Evolutionary conservation across 2,329 filamentous ascomycete species (phyloP).

Genomic region (Pseudogymnoascus sp.): DNA sequence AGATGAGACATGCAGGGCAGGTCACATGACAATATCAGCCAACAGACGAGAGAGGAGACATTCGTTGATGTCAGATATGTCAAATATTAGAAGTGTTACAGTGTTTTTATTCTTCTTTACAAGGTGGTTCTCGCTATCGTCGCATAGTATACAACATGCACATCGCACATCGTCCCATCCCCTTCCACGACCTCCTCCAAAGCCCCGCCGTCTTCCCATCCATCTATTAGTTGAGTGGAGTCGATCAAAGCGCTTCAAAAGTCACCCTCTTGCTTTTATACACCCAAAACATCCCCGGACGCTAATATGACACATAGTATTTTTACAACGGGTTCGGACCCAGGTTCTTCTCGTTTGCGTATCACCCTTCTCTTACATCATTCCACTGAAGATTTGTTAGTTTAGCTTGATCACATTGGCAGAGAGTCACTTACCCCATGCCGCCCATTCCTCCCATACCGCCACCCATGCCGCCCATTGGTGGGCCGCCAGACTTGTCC

Average conservation of each 20-base stretch:
- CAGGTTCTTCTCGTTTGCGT: not conserved
- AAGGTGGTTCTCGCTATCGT: not conserved
- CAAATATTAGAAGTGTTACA: not conserved
- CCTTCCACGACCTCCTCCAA: not conserved
- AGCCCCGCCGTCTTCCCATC: constrained; percentile 3
- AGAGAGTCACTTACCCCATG: constrained; percentile 45
- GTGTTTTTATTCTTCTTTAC: constrained; percentile 5
- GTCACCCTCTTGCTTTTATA: constrained; percentile 4
- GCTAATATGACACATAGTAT: constrained; percentile 10
- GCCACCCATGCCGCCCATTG: constrained; percentile 59
- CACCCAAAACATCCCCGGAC: constrained; percentile 1
- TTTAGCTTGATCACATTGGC: not conserved
- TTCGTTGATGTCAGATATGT: not conserved
- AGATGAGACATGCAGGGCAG: not conserved
- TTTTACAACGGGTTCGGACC: constrained; percentile 4
- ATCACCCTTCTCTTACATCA: constrained; percentile 26
- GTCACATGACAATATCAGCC: not conserved
- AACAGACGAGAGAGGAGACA: not conserved
- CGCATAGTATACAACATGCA: constrained; percentile 3
- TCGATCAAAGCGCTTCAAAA: not conserved
- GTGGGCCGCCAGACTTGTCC: constrained; percentile 67
- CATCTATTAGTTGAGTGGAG: constrained; percentile 5
- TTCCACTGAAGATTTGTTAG: constrained; percentile 18
- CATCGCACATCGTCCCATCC: not conserved
- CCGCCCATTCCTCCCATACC: constrained; percentile 46